Evolutionary conservation across 1,284 basidiomycete genomes (phyloP).

Genomic region (Malassezia yamatoensis): DNA sequence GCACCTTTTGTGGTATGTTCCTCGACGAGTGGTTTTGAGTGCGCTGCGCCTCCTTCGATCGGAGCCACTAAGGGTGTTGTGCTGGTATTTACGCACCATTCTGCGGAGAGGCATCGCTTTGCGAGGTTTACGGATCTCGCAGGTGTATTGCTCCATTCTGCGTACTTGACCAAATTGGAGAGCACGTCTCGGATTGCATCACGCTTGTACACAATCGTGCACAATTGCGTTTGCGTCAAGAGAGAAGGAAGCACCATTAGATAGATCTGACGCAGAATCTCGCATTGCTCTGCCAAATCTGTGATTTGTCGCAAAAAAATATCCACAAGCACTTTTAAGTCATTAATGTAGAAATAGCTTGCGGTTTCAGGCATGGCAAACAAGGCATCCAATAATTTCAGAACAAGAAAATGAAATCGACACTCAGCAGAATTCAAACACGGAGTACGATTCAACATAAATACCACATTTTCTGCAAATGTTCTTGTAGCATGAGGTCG

Average conservation of each 20-base stretch:
- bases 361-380: slow-evolving; percentile 87
- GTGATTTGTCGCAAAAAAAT: slow-evolving; percentile 85
- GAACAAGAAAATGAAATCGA: slow-evolving; percentile 84
- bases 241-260: slow-evolving; percentile 90
- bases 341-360: slow-evolving; percentile 97
- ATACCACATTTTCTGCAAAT: slow-evolving; percentile 96
- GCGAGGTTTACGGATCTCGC: slow-evolving; percentile 81
- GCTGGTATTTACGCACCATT: slow-evolving; percentile 23
- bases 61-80: slow-evolving; percentile 20
- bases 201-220: slow-evolving; percentile 73
- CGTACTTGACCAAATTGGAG: slow-evolving; percentile 65
- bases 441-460: slow-evolving; percentile 84
- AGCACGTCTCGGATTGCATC: slow-evolving; percentile 73
- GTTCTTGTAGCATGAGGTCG: slow-evolving; percentile 77
- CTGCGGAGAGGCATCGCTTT: slow-evolving; percentile 59
- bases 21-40: slow-evolving; percentile 1
- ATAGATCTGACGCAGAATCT: slow-evolving; percentile 94
- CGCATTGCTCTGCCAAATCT: slow-evolving; percentile 82
- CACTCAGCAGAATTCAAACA: slow-evolving; percentile 61
- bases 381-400: slow-evolving; percentile 88
- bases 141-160: slow-evolving; percentile 59
- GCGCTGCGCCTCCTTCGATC: slow-evolving; percentile 24
- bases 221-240: slow-evolving; percentile 84
- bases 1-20: background rate
- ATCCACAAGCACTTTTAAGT: slow-evolving; percentile 86